Conservation (phyloP, 78 protist genomes). For the Monocercomonoides exilis region DNA sequence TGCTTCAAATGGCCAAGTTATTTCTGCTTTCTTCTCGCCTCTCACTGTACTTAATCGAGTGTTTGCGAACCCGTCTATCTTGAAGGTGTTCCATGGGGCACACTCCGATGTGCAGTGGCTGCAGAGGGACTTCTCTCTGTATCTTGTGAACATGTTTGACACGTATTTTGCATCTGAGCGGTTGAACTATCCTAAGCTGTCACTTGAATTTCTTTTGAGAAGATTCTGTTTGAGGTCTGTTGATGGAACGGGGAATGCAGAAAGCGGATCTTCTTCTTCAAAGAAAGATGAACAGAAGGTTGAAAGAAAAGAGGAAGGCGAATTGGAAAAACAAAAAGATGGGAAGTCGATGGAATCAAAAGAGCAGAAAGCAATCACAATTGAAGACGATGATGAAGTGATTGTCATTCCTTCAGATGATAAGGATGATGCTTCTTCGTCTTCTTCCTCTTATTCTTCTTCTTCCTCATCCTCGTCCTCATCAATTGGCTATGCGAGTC, state of each 20-base stretch:
- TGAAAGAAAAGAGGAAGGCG: no score
- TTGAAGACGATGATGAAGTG: no score
- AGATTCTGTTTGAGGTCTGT: no score
- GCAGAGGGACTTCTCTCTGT: slow-evolving; percentile 88
- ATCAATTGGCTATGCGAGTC: no score
- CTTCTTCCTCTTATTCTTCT: no score
- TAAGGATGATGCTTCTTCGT: no score
- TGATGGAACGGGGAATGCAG: no score
- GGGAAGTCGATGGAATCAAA: background rate
- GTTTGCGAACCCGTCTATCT: slow-evolving; percentile 67
- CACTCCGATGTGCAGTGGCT: slow-evolving; percentile 73
- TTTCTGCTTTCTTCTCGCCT: background rate
- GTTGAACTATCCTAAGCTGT: slow-evolving; percentile 5
- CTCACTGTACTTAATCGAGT: slow-evolving; percentile 29
- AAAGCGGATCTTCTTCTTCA: no score
- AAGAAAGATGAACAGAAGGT: no score
- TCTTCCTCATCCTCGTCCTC: no score
- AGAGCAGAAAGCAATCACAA: background rate
- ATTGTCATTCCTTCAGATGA: no score
- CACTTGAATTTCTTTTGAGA: background rate
- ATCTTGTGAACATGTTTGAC: slow-evolving; percentile 94
- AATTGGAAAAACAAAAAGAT: no score
- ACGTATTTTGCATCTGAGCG: slow-evolving; percentile 84
- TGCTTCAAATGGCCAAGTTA: background rate
- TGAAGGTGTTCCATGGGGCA: slow-evolving; percentile 59